These are phyloP conservation scores for Tagetes erecta DNA, from an alignment of 129 eudicot genomes.

Conservation along the genomic window DNA sequence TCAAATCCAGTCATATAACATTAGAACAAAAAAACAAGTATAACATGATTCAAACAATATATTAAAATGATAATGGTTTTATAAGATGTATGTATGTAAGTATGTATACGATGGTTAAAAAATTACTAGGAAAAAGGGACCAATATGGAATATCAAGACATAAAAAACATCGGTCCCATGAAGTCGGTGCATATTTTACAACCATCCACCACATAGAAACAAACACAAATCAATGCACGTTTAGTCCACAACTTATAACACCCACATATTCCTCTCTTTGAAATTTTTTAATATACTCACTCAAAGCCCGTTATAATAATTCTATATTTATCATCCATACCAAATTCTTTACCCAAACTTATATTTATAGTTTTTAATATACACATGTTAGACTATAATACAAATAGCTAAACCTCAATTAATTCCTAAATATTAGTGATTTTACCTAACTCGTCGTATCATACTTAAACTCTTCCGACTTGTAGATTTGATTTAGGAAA, in stretches of 20 bases:
- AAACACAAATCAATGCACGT: conserved; percentile 25
- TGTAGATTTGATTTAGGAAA: too few species aligned
- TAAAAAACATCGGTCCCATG: conserved; percentile 33
- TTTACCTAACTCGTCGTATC: too few species aligned
- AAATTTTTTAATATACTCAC: too few species aligned
- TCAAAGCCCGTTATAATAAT: too few species aligned
- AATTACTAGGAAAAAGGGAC: conserved; percentile 24
- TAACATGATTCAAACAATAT: neutral
- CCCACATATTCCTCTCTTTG: neutral
- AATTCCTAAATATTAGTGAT: too few species aligned
- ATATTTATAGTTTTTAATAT: too few species aligned
- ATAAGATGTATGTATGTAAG: neutral
- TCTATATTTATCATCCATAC: too few species aligned
- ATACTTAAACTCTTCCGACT: too few species aligned
- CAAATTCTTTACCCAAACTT: too few species aligned
- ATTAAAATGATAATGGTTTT: neutral
- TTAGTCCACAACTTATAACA: conserved; percentile 5
- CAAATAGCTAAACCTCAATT: too few species aligned
- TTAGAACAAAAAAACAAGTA: neutral
- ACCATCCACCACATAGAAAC: conserved; percentile 5
- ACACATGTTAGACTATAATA: too few species aligned
- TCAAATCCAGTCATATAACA: neutral
- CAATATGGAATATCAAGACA: conserved; percentile 25
- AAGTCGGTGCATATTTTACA: conserved; percentile 29
- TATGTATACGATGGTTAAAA: neutral